Evolutionary conservation across 2,329 filamentous ascomycete species (phyloP), one percentile per base, ranked within the genome.

Genomic region (Dothistroma pini): DNA sequence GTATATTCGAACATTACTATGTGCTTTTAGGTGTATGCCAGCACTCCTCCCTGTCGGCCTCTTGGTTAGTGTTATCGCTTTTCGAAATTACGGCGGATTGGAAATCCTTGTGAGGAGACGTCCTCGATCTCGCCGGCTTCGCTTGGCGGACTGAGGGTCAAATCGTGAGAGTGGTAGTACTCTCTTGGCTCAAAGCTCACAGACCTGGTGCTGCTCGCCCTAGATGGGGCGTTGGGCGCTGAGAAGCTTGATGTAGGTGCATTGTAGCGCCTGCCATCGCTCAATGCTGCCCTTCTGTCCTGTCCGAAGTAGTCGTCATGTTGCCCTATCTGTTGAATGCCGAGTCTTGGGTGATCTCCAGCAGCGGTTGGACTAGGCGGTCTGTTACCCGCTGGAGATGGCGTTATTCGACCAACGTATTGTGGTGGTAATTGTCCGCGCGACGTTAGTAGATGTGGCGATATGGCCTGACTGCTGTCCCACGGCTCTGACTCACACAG

Each of bases 91-190:
- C 51, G 25, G 14, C 51, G 51, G 10, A 53, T 35, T 4, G 25
- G 25, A 35, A 53, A 53, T 2, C 51, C 51, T 35, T 53, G 51
- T 19, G 51, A 53, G 6, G 51, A 53, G 51, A 54, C 29, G 48
- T 63, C 60, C 38, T 65, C 59, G 22, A 25, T 66, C 29, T 65
- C 64, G 12, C 59, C 61, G 2, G 64, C 62, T 47, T 68, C 66
- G 41, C 60, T 65, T 0, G 66, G 64, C 14, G 66, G 62, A 52
- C 66, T 64, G 11, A 64, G 34, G n/a, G 50, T 59, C 29, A 66
- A 25, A 12, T 63, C 58, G n/a, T 52, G 59, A 22, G 57, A 56
- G 4, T 57, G 47, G 22, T 57, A 56, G 2, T 47, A 10, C 12
- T 63, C 61, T 32, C 57, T 56, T 4, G 61, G 56, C 10, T 64